Evolutionary conservation across 1,139 yeast species (phyloP).

Genomic region (Pneumocystis jirovecii): DNA sequence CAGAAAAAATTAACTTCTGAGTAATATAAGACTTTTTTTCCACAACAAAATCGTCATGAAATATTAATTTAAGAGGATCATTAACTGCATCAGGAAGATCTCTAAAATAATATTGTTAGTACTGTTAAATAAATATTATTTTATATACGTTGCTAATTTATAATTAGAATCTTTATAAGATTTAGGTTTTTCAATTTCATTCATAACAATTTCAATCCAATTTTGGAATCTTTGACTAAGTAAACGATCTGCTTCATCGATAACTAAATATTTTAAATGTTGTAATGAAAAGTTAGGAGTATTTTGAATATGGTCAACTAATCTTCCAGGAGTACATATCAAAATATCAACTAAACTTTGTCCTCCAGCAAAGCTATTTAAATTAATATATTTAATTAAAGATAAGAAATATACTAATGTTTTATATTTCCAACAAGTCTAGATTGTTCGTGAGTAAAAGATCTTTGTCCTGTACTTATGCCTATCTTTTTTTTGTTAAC

Average conservation of each 20-base stretch:
- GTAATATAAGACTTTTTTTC: conserved; percentile 18
- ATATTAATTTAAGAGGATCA: conserved; percentile 4
- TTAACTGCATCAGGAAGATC: neutral
- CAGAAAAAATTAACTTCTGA: conserved; percentile 68
- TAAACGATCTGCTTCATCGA: conserved; percentile 91
- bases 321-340: conserved; percentile 81
- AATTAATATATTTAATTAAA: neutral
- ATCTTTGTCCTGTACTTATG: conserved; percentile 45
- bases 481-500: conserved; percentile 27
- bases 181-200: conserved; percentile 28
- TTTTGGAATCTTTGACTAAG: conserved; percentile 84
- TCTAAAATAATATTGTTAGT: neutral
- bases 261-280: conserved; percentile 51
- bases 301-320: conserved; percentile 65
- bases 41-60: conserved; percentile 7
- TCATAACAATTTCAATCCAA: conserved; percentile 65
- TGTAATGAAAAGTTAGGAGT: conserved; percentile 22
- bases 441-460: conserved; percentile 51
- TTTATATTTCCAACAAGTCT: conserved; percentile 25
- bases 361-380: conserved; percentile 20
- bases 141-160: neutral
- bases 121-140: neutral
- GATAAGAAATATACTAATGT: neutral
- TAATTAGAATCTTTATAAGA: conserved; percentile 4
- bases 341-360: conserved; percentile 50